A percentile compares a stretch with the other conserved stretches of the same genome.
These are phyloP conservation scores for Hibiscus trionum DNA, from an alignment of 345 rosid genomes.

Conservation along the genomic window DNA sequence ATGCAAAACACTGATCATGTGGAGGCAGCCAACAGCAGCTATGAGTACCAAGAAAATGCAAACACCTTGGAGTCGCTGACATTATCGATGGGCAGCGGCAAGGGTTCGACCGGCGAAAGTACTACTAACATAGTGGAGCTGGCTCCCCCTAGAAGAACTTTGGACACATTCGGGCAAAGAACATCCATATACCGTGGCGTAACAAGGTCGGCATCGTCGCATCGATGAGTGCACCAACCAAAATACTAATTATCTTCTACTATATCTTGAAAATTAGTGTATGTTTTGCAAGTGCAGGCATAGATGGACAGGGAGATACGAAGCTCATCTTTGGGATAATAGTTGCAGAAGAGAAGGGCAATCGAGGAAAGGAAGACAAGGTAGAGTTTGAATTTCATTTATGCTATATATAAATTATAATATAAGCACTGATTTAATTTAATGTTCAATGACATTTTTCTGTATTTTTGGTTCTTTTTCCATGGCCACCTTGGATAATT, in stretches of 20 bases:
- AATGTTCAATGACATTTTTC: slow-evolving; percentile 2
- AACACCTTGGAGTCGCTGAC: slow-evolving; percentile 74
- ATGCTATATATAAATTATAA: background rate
- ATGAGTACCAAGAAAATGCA: slow-evolving; percentile 61
- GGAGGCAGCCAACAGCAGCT: slow-evolving; percentile 29
- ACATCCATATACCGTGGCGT: slow-evolving; percentile 98
- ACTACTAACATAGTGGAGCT: slow-evolving; percentile 45
- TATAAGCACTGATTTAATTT: background rate
- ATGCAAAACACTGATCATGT: slow-evolving; percentile 30
- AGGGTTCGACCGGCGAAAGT: slow-evolving; percentile 54
- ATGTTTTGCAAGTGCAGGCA: slow-evolving; percentile 41
- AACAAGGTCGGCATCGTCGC: slow-evolving; percentile 49
- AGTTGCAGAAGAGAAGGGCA: slow-evolving; percentile 99
- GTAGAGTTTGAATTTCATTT: slow-evolving; percentile 20
- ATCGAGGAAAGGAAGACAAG: slow-evolving; percentile 98
- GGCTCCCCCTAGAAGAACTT: slow-evolving; percentile 72
- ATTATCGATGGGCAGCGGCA: slow-evolving; percentile 83
- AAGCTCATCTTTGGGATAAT: slow-evolving; percentile 99
- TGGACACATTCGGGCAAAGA: slow-evolving; percentile 94
- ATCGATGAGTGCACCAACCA: background rate
- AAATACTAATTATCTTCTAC: background rate
- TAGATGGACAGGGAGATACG: slow-evolving; percentile 98
- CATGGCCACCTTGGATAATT: slow-evolving; percentile 10
- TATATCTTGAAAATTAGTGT: background rate
- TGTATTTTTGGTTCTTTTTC: background rate